Percentiles rank a stretch among this genome's conserved stretches.
Evolutionary conservation across 768 basidiomycete species (phyloP).

Genomic region (Termitomyces sp.): DNA sequence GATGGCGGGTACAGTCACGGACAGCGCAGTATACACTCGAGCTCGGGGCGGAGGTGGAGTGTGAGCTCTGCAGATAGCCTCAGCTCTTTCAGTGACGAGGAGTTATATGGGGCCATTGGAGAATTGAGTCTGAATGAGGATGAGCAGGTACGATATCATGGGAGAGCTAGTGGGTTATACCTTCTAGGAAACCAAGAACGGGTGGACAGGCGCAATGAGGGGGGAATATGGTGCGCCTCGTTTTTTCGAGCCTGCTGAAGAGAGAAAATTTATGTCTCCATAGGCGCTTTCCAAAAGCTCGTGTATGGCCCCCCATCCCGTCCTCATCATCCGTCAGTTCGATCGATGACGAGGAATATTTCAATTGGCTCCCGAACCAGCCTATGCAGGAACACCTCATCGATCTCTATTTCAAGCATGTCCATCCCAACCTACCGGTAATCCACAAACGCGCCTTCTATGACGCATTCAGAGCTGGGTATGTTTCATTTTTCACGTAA

Average conservation of each 20-base stretch:
- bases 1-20: background rate
- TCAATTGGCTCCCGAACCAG: constrained; percentile 46
- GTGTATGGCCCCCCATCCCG: constrained; percentile 77
- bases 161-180: constrained; percentile 78
- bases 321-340: constrained; percentile 23
- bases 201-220: constrained; percentile 61
- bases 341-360: constrained; percentile 30
- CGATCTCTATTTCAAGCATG: constrained; percentile 74
- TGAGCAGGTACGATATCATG: constrained; percentile 80
- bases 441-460: constrained; percentile 67
- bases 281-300: constrained; percentile 80
- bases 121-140: constrained; percentile 88
- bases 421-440: constrained; percentile 76
- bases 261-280: background rate
- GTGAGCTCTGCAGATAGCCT: constrained; percentile 26
- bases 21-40: background rate
- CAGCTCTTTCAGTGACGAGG: constrained; percentile 34
- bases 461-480: constrained; percentile 44
- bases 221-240: constrained; percentile 66
- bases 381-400: constrained; percentile 64
- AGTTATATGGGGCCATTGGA: constrained; percentile 65
- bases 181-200: constrained; percentile 59
- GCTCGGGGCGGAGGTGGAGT: constrained; percentile 19
- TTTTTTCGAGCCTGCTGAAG: background rate
- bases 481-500: constrained; percentile 8